Evolutionary conservation across 345 rosid genomes (phyloP).

Genomic region (Salix arbutifolia): DNA sequence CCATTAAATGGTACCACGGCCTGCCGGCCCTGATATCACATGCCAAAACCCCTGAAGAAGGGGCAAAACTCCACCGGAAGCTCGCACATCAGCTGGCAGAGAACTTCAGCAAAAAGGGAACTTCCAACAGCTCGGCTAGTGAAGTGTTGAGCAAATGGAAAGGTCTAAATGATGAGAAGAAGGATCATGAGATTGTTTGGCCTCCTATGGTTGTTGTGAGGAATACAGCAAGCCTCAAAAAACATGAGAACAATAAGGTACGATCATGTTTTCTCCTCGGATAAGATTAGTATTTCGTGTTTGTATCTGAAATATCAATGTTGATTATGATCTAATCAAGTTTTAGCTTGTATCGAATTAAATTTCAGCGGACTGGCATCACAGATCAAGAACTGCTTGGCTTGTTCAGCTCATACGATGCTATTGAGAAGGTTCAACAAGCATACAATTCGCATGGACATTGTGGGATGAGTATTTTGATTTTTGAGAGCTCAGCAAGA

Average conservation of each 20-base stretch:
- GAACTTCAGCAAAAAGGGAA: conserved; percentile 50
- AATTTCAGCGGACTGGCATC: conserved; percentile 72
- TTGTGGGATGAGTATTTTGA: conserved; percentile 70
- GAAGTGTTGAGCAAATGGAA: conserved; percentile 67
- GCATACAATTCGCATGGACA: conserved; percentile 76
- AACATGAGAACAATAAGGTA: conserved; percentile 73
- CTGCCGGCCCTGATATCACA: conserved; percentile 71
- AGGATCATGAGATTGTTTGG: conserved; percentile 74
- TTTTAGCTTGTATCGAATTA: not conserved
- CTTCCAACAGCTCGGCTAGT: conserved; percentile 49
- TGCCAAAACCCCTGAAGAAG: conserved; percentile 54
- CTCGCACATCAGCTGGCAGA: conserved; percentile 59
- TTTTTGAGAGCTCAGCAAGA: conserved; percentile 63
- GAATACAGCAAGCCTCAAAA: conserved; percentile 52
- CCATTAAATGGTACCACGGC: conserved; percentile 69
- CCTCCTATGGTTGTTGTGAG: conserved; percentile 84
- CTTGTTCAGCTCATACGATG: conserved; percentile 50
- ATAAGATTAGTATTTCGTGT: not conserved
- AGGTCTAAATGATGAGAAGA: conserved; percentile 54
- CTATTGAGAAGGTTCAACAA: conserved; percentile 58
- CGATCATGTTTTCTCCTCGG: not conserved
- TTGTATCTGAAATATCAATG: not conserved
- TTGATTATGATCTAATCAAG: not conserved
- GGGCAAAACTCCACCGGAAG: conserved; percentile 71
- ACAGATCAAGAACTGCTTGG: conserved; percentile 73